A percentile compares a stretch with the other conserved stretches of the same genome.
phyloP scores from a whole-genome alignment of 2,329 filamentous ascomycete genomes.

The Fusarium austroafricanum region DNA sequence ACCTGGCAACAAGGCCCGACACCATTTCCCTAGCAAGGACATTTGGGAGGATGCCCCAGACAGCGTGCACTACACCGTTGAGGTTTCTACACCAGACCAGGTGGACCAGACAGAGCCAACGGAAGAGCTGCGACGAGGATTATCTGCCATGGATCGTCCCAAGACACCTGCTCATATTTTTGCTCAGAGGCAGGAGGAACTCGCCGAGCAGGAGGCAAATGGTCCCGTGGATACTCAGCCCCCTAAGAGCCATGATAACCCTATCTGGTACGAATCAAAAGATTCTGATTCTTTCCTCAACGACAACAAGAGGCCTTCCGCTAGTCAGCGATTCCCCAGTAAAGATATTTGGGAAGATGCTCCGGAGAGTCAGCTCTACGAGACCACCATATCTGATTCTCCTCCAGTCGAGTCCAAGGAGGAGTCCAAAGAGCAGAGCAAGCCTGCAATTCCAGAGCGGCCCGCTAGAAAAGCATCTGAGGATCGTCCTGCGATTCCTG shows the following conservation, averaged over 20 bases:
- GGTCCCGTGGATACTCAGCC: conserved; percentile 47
- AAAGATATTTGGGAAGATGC: conserved; percentile 95
- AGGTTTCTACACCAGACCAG: conserved; percentile 81
- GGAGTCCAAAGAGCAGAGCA: conserved; percentile 41
- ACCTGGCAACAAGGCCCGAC: conserved; percentile 65
- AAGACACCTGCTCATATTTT: conserved; percentile 73
- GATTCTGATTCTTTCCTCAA: conserved; percentile 57
- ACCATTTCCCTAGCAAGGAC: conserved; percentile 90
- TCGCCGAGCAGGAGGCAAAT: conserved; percentile 67
- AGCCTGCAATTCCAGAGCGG: conserved; percentile 48
- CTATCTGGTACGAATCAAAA: conserved; percentile 59
- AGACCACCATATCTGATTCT: conserved; percentile 73
- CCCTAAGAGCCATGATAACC: conserved; percentile 49
- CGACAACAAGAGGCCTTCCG: conserved; percentile 63
- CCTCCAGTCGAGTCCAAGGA: conserved; percentile 35
- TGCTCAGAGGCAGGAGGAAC: conserved; percentile 72
- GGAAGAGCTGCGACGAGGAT: conserved; percentile 55
- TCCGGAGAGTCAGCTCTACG: conserved; percentile 83
- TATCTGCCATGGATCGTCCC: conserved; percentile 50
- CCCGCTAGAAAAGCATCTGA: conserved; percentile 55
- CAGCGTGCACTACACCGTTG: conserved; percentile 81
- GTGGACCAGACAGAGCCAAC: conserved; percentile 53
- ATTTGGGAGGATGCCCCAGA: conserved; percentile 97
- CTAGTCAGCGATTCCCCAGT: conserved; percentile 84
- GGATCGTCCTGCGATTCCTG: conserved; percentile 61